Conservation (phyloP, 805 yeast genomes). For the Blastobotrys attinorum region DNA sequence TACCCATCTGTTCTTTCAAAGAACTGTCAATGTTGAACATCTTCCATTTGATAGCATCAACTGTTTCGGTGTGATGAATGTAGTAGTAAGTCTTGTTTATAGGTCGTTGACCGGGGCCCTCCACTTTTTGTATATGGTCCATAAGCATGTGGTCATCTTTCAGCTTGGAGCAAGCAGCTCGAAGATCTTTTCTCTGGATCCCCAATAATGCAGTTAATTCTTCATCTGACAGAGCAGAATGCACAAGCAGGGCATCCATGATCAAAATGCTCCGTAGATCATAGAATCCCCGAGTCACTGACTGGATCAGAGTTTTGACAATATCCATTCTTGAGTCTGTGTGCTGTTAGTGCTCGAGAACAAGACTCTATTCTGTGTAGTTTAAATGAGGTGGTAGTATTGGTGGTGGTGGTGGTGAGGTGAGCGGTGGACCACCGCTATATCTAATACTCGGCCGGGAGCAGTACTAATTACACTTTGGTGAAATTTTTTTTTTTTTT, state of each 20-base stretch:
- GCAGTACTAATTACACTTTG: no score
- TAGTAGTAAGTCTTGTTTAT: slow-evolving; percentile 75
- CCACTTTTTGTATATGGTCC: slow-evolving; percentile 46
- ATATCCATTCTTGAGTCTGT: slow-evolving; percentile 26
- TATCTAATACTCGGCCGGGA: no score
- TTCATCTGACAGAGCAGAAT: slow-evolving; percentile 86
- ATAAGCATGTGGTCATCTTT: slow-evolving; percentile 77
- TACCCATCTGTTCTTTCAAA: slow-evolving; percentile 75
- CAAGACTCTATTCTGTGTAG: no score
- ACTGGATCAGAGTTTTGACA: slow-evolving; percentile 52
- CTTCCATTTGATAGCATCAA: slow-evolving; percentile 95
- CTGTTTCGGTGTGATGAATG: slow-evolving; percentile 85
- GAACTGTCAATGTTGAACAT: slow-evolving; percentile 76
- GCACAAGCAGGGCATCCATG: slow-evolving; percentile 79
- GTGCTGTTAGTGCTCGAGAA: no score
- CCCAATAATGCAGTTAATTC: slow-evolving; percentile 77
- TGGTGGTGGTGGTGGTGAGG: no score
- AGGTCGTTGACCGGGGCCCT: slow-evolving; percentile 54
- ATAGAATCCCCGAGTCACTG: slow-evolving; percentile 82
- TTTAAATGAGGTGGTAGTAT: no score
- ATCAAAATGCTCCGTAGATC: slow-evolving; percentile 75
- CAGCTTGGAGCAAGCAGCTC: slow-evolving; percentile 71
- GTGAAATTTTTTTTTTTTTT: no score
- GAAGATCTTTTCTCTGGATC: slow-evolving; percentile 76
- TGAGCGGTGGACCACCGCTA: no score